Evolutionary conservation across 2,329 filamentous ascomycete genomes (phyloP).

Genomic region (Aureobasidium melanogenum): DNA sequence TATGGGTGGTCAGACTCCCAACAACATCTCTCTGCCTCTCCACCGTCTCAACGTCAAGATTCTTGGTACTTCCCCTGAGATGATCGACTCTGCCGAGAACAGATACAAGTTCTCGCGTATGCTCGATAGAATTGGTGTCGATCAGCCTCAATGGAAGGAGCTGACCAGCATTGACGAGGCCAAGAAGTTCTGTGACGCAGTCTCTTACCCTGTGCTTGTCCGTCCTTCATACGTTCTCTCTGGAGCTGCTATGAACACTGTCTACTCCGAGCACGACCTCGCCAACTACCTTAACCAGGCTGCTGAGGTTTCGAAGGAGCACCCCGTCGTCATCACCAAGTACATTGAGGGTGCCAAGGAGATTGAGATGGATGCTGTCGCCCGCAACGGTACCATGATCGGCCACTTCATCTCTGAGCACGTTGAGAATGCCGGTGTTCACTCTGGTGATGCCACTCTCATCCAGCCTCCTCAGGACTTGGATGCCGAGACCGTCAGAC

Average conservation of each 20-base stretch:
- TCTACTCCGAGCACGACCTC: conserved; percentile 90
- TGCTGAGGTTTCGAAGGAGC: conserved; percentile 83
- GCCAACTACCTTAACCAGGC: conserved; percentile 84
- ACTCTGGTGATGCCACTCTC: conserved; percentile 93
- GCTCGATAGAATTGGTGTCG: conserved; percentile 87
- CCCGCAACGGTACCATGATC: conserved; percentile 77
- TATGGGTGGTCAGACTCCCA: conserved; percentile 95
- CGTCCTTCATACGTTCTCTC: conserved; percentile 95
- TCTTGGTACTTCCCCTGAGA: conserved; percentile 91
- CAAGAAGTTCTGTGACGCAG: conserved; percentile 73
- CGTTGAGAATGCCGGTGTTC: conserved; percentile 96
- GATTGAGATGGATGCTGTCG: conserved; percentile 98
- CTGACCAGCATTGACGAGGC: conserved; percentile 91
- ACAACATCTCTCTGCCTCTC: conserved; percentile 90
- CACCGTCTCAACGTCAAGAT: conserved; percentile 86
- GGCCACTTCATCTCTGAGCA: conserved; percentile 98
- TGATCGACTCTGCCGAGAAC: conserved; percentile 98
- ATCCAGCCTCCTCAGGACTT: conserved; percentile 93
- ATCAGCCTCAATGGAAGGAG: conserved; percentile 97
- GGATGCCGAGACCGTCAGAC: conserved; percentile 74
- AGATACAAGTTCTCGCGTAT: conserved; percentile 98
- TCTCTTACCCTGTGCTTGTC: conserved; percentile 88
- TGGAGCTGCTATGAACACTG: conserved; percentile 97
- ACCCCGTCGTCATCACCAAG: conserved; percentile 97
- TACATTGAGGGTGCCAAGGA: conserved; percentile 99